Evolutionary conservation across 106 monocot species (phyloP).

Genomic region (Acorus calamus): DNA sequence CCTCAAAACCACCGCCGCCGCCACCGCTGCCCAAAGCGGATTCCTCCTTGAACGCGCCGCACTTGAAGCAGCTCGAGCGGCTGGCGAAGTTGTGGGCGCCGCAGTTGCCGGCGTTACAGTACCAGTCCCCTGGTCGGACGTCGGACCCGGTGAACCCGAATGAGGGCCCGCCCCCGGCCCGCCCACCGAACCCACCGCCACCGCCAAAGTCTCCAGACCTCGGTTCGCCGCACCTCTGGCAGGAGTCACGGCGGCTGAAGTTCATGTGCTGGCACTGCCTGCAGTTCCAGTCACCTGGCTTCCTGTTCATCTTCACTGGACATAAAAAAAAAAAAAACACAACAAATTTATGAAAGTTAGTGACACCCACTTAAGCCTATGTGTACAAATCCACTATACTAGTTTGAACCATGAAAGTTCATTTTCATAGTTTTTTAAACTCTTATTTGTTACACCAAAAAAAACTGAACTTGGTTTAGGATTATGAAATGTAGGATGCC

Average conservation of each 20-base stretch:
- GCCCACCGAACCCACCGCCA: constrained; percentile 1
- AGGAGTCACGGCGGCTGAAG: constrained; percentile 87
- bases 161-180: constrained; percentile 18
- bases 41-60: constrained; percentile 59
- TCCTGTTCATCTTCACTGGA: constrained; percentile 66
- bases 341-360: no score
- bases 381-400: no score
- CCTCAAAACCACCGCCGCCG: constrained; percentile 16
- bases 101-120: constrained; percentile 45
- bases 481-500: no score
- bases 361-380: no score
- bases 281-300: constrained; percentile 98
- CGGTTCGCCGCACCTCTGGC: constrained; percentile 74
- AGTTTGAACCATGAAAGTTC: no score
- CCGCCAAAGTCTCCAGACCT: constrained; percentile 29
- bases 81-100: constrained; percentile 93
- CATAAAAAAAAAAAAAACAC: no score
- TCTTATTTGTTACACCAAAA: no score
- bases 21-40: constrained; percentile 19
- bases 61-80: constrained; percentile 84
- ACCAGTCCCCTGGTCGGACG: constrained; percentile 89
- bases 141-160: constrained; percentile 46
- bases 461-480: no score
- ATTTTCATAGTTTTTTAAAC: no score
- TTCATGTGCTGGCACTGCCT: constrained; percentile 83